Percentiles rank a stretch among this genome's conserved stretches.
Conservation (phyloP, 169 alveolate species). For the Plasmodium billcollinsi region DNA sequence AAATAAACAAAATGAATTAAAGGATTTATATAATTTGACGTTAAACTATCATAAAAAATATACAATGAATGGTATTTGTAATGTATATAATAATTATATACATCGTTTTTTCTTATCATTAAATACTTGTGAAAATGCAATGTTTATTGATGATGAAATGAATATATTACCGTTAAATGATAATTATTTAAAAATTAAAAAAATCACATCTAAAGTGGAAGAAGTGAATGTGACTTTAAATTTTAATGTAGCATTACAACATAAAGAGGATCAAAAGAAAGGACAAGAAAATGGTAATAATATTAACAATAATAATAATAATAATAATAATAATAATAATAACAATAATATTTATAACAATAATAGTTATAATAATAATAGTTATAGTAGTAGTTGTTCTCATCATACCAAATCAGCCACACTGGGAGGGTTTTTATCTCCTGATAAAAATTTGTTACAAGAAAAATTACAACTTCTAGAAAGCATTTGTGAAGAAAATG, state of each 20-base stretch:
- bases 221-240: too few relatives aligned
- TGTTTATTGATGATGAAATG: constrained; percentile 99
- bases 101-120: constrained; percentile 93
- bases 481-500: constrained; percentile 80
- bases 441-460: constrained; percentile 19
- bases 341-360: too few relatives aligned
- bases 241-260: too few relatives aligned
- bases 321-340: neutral
- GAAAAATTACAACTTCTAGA: constrained; percentile 15
- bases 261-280: neutral
- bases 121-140: constrained; percentile 90
- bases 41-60: constrained; percentile 98
- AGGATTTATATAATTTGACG: constrained; percentile 89
- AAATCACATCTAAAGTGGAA: neutral
- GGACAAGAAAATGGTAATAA: neutral
- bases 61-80: constrained; percentile 90
- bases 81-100: constrained; percentile 95
- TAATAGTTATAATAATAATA: neutral
- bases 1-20: constrained; percentile 91
- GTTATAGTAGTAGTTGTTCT: neutral
- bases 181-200: constrained; percentile 40
- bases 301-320: constrained; percentile 1
- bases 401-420: constrained; percentile 17
- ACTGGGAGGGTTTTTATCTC: constrained; percentile 43
- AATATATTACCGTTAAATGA: constrained; percentile 96